These are phyloP conservation scores for Pleurotus ostreatus DNA, from an alignment of 768 basidiomycete genomes.

Conservation along the genomic window DNA sequence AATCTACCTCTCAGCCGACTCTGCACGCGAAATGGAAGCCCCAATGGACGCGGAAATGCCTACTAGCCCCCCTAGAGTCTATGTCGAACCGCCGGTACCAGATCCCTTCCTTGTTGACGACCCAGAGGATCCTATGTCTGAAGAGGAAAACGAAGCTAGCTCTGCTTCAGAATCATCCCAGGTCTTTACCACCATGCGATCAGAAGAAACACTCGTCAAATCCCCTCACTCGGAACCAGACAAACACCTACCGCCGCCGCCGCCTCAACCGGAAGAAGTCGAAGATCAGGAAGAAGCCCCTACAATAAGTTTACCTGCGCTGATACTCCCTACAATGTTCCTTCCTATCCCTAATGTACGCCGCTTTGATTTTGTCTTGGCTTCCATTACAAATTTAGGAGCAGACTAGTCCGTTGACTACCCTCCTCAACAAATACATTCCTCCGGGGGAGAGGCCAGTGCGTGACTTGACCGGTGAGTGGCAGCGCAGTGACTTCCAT, in stretches of 20 bases:
- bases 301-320: slow-evolving; percentile 62
- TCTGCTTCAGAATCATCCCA: slow-evolving; percentile 27
- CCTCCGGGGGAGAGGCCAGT: slow-evolving; percentile 70
- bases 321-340: slow-evolving; percentile 75
- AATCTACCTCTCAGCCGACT: background rate
- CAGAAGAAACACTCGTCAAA: slow-evolving; percentile 41
- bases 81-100: slow-evolving; percentile 45
- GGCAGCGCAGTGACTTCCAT: slow-evolving; percentile 68
- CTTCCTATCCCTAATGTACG: slow-evolving; percentile 88
- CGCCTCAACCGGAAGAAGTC: slow-evolving; percentile 27
- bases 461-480: slow-evolving; percentile 73
- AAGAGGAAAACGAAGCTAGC: slow-evolving; percentile 26
- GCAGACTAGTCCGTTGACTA: slow-evolving; percentile 83
- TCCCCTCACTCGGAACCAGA: slow-evolving; percentile 35
- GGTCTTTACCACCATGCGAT: slow-evolving; percentile 25
- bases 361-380: slow-evolving; percentile 41
- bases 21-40: background rate
- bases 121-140: slow-evolving; percentile 38
- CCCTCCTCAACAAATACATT: slow-evolving; percentile 81
- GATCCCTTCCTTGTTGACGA: slow-evolving; percentile 65
- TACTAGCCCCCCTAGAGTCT: slow-evolving; percentile 24
- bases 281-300: slow-evolving; percentile 50
- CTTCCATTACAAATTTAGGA: slow-evolving; percentile 37
- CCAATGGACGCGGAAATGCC: slow-evolving; percentile 18
- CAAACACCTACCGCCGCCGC: slow-evolving; percentile 53